Percentiles rank a stretch among this genome's conserved stretches.
Evolutionary conservation across 805 yeast genomes (phyloP).

Genomic region (Tetrapisispora fleetii): DNA sequence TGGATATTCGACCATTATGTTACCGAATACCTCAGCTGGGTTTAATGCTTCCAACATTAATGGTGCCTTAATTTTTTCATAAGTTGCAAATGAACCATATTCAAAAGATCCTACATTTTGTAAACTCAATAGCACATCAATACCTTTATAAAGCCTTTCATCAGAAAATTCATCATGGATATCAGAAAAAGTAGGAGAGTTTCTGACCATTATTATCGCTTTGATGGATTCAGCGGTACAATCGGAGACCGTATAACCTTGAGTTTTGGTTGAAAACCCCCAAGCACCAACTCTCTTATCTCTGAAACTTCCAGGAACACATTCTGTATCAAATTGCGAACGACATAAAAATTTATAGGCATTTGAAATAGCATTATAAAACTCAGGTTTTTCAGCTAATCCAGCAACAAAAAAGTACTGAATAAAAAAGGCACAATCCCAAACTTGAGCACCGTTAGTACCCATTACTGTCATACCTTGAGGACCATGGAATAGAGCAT

Average conservation of each 20-base stretch:
- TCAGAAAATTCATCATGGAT: conserved; percentile 44
- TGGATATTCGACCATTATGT: conserved; percentile 97
- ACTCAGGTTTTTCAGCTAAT: conserved; percentile 58
- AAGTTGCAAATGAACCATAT: conserved; percentile 86
- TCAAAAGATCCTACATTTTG: conserved; percentile 77
- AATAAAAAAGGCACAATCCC: conserved; percentile 91
- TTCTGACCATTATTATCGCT: conserved; percentile 84
- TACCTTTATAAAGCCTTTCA: conserved; percentile 49
- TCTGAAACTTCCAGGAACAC: conserved; percentile 68
- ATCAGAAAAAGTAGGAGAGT: conserved; percentile 42
- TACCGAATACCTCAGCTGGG: conserved; percentile 97
- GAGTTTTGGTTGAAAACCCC: conserved; percentile 93
- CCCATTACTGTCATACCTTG: conserved; percentile 93
- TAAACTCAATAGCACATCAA: conserved; percentile 63
- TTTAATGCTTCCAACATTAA: conserved; percentile 66
- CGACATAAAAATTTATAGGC: conserved; percentile 66
- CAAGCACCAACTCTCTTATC: conserved; percentile 84
- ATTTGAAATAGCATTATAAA: conserved; percentile 48
- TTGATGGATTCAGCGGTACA: conserved; percentile 95
- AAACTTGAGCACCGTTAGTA: conserved; percentile 93
- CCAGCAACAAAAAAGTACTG: conserved; percentile 79
- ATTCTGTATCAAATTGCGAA: conserved; percentile 78
- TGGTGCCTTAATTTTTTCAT: conserved; percentile 78
- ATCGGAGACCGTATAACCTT: conserved; percentile 94
- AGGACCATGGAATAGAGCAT: conserved; percentile 73